Evolutionary conservation across 176 grass and related monocot species (phyloP).

Genomic region (Oryza nivara): DNA sequence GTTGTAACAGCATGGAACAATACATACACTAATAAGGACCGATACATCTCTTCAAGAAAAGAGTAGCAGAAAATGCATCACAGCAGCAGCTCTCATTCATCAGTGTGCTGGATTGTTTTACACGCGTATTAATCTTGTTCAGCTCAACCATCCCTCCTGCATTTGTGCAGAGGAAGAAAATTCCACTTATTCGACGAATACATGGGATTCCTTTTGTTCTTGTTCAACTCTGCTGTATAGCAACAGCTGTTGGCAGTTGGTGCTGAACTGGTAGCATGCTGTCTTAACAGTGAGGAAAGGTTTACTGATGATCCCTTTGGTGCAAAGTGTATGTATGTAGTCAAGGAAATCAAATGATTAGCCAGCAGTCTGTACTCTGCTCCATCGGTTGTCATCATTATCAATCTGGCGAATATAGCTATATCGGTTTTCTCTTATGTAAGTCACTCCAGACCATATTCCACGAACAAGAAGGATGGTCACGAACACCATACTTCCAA

Average conservation of each 20-base stretch:
- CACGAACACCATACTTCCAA: conserved; percentile 91
- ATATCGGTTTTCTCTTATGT: conserved; percentile 78
- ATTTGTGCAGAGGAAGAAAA: neutral
- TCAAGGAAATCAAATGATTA: conserved; percentile 43
- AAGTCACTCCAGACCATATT: conserved; percentile 84
- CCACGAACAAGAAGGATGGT: conserved; percentile 93
- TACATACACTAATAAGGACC: neutral
- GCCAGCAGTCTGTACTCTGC: conserved; percentile 61
- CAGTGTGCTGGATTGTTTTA: neutral
- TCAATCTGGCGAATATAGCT: conserved; percentile 73
- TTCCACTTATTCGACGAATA: neutral
- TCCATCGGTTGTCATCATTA: conserved; percentile 68
- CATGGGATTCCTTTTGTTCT: conserved; percentile 13
- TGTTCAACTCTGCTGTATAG: neutral
- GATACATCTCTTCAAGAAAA: neutral
- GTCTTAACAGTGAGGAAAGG: conserved; percentile 11
- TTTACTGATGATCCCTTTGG: conserved; percentile 11
- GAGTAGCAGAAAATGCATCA: neutral
- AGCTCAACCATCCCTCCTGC: conserved; percentile 10
- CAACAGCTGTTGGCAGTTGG: conserved; percentile 7
- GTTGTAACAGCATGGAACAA: neutral
- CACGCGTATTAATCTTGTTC: neutral
- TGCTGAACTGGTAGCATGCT: conserved; percentile 18
- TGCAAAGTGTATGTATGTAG: conserved; percentile 1
- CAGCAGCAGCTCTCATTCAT: neutral